phyloP scores from a whole-genome alignment of 225 moss, liverwort and hornwort species.

The Physcomitrium patens region DNA sequence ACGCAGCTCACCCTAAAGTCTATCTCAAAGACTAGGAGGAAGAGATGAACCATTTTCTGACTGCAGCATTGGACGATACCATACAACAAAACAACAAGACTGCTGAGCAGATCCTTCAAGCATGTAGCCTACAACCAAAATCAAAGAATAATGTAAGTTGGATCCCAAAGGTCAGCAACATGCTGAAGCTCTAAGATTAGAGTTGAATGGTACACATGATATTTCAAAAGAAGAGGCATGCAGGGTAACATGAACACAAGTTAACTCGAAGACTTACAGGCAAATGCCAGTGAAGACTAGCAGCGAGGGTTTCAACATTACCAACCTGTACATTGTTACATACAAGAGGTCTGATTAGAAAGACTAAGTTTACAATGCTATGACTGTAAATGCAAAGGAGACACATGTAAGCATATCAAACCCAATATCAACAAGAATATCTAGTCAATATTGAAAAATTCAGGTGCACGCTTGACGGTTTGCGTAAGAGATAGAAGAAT shows the following conservation, averaged over 20 bases:
- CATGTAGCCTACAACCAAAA: background rate
- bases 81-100: background rate
- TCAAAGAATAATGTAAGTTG: slow-evolving; percentile 12
- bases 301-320: slow-evolving; percentile 53
- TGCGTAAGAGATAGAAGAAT: no score
- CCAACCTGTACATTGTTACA: slow-evolving; percentile 55
- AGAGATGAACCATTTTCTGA: slow-evolving; percentile 1
- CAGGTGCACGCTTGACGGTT: no score
- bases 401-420: background rate
- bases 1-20: slow-evolving; percentile 10
- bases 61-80: slow-evolving; percentile 17
- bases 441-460: no score
- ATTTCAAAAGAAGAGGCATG: slow-evolving; percentile 15
- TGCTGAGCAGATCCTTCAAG: slow-evolving; percentile 16
- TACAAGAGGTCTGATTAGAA: slow-evolving; percentile 47
- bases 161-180: slow-evolving; percentile 18
- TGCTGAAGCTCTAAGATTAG: background rate
- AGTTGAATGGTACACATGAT: slow-evolving; percentile 16
- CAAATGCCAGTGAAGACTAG: slow-evolving; percentile 56
- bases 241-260: slow-evolving; percentile 23
- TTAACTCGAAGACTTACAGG: no score
- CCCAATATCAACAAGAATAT: no score
- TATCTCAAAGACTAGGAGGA: background rate
- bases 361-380: slow-evolving; percentile 26
- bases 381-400: slow-evolving; percentile 21